These are phyloP conservation scores for Umbelopsis sp. DNA, from an alignment of 192 early-diverging fungal genomes.

Conservation along the genomic window DNA sequence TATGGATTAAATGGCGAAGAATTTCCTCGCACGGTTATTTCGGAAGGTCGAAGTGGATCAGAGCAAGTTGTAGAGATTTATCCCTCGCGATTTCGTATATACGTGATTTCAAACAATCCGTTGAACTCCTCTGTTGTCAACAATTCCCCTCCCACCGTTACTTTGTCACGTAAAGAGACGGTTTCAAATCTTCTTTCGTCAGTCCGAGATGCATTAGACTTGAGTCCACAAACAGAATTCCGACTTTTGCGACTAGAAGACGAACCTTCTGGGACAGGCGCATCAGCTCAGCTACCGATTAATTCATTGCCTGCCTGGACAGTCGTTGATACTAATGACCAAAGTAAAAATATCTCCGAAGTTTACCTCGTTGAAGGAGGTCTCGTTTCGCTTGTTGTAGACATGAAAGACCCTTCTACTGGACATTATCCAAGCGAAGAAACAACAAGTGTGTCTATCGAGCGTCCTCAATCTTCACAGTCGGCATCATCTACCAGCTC, in stretches of 20 bases:
- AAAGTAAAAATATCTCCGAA: conserved; percentile 10
- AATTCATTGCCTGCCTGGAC: not conserved
- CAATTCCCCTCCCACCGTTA: conserved; percentile 28
- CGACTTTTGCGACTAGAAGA: conserved; percentile 33
- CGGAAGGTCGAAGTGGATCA: conserved; percentile 22
- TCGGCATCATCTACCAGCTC: conserved; percentile 23
- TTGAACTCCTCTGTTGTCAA: conserved; percentile 19
- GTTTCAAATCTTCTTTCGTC: conserved; percentile 33
- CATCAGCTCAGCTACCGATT: not conserved
- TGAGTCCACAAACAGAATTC: not conserved
- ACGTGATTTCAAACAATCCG: conserved; percentile 30
- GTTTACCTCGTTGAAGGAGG: not conserved
- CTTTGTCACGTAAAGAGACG: conserved; percentile 30
- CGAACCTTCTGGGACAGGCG: not conserved
- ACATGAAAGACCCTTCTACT: not conserved
- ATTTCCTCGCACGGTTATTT: conserved; percentile 39
- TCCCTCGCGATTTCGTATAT: conserved; percentile 42
- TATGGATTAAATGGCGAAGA: conserved; percentile 45
- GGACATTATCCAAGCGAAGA: conserved; percentile 8
- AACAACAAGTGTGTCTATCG: not conserved
- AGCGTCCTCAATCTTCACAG: conserved; percentile 2
- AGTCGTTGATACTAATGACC: conserved; percentile 1
- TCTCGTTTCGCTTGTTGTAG: not conserved
- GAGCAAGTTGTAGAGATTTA: conserved; percentile 44
- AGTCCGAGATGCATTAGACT: conserved; percentile 20